These are phyloP conservation scores for Boletus vermiculosoides DNA, from an alignment of 768 basidiomycete species.

Conservation along the genomic window DNA sequence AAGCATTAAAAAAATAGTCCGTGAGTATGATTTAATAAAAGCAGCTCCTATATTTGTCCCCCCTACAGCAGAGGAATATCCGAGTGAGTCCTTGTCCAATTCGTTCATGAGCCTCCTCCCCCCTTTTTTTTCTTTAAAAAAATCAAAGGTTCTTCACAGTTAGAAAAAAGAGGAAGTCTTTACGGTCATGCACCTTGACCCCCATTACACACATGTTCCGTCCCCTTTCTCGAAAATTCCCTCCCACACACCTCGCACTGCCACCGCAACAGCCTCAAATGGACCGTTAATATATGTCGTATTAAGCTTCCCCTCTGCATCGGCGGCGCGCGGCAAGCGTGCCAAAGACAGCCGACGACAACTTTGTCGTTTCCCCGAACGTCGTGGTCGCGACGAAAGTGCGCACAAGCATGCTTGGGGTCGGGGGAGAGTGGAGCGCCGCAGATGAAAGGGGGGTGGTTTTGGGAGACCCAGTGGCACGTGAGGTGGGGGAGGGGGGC, in stretches of 20 bases:
- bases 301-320: slow-evolving; percentile 25
- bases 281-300: slow-evolving; percentile 19
- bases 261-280: slow-evolving; percentile 18
- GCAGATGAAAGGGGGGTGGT: slow-evolving; percentile 1
- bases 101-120: background rate
- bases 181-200: background rate
- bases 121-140: background rate
- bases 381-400: slow-evolving; percentile 17
- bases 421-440: slow-evolving; percentile 7
- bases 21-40: too few species aligned
- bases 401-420: slow-evolving; percentile 6
- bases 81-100: background rate
- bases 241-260: slow-evolving; percentile 12
- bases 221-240: slow-evolving; percentile 20
- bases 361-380: slow-evolving; percentile 22
- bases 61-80: background rate
- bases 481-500: background rate
- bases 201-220: slow-evolving; percentile 9
- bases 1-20: too few species aligned
- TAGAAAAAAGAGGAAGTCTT: background rate
- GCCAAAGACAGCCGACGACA: slow-evolving; percentile 10
- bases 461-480: slow-evolving; percentile 13
- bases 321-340: slow-evolving; percentile 10
- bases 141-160: background rate
- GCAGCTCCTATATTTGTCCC: too few species aligned